Percentiles rank a stretch among this genome's conserved stretches.
Evolutionary conservation across 2,329 filamentous ascomycete species (phyloP).

Genomic region (Neopestalotiopsis sp.): DNA sequence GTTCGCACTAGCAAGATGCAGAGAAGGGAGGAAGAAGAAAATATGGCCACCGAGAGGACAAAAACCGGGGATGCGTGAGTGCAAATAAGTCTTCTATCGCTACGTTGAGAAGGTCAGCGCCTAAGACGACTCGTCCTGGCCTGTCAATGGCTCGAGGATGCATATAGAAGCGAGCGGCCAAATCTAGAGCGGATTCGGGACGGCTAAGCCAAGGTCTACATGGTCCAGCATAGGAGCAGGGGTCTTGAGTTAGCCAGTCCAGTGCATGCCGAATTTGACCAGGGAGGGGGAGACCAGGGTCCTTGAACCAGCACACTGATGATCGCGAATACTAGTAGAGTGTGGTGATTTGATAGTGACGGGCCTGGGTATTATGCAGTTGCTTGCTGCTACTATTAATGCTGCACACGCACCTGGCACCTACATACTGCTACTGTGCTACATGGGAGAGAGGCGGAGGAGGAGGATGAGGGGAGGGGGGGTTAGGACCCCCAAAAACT

Average conservation of each 20-base stretch:
- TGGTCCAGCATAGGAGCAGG: conserved; percentile 38
- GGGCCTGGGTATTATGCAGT: conserved; percentile 36
- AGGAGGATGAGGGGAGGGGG: too few relatives aligned
- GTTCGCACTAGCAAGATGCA: conserved; percentile 33
- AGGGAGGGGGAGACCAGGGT: conserved; percentile 37
- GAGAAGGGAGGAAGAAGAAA: conserved; percentile 36
- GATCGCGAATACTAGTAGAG: conserved; percentile 33
- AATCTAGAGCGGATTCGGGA: conserved; percentile 51
- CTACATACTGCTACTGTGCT: neutral
- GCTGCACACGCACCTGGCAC: neutral
- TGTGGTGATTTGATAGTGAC: conserved; percentile 26
- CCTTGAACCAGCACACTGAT: conserved; percentile 25
- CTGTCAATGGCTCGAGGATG: conserved; percentile 48
- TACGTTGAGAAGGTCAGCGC: conserved; percentile 44
- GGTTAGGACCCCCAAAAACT: conserved; percentile 20
- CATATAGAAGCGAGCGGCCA: conserved; percentile 45
- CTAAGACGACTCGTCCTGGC: conserved; percentile 45
- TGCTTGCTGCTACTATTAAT: conserved; percentile 25
- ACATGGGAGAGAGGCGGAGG: conserved; percentile 28
- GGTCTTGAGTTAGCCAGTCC: conserved; percentile 36
- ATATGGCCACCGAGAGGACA: conserved; percentile 24
- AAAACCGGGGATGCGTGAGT: conserved; percentile 37
- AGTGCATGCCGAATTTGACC: conserved; percentile 41
- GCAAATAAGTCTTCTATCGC: conserved; percentile 43
- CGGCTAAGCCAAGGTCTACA: conserved; percentile 46